Evolutionary conservation across 768 basidiomycete species (phyloP).

Genomic region (Hericium erinaceus): DNA sequence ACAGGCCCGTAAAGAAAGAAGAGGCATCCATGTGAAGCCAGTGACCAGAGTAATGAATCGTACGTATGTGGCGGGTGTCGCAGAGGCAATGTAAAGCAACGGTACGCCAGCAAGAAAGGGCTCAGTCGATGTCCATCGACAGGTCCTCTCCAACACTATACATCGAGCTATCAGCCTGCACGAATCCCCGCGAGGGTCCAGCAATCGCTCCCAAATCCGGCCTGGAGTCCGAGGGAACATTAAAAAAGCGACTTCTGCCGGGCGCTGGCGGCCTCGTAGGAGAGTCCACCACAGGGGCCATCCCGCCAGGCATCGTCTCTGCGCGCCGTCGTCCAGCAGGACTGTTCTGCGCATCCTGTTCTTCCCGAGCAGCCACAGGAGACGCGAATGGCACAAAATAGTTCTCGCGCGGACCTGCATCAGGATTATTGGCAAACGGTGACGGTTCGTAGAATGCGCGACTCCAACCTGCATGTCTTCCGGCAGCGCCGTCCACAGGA

Average conservation of each 20-base stretch:
- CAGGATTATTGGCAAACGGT: slow-evolving; percentile 5
- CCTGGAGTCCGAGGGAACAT: neutral
- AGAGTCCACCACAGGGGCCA: slow-evolving; percentile 13
- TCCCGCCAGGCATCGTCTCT: slow-evolving; percentile 16
- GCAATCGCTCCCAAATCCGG: slow-evolving; percentile 17
- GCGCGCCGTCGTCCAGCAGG: slow-evolving; percentile 11
- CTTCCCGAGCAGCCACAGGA: neutral
- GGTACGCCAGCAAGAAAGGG: neutral
- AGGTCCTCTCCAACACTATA: slow-evolving; percentile 11
- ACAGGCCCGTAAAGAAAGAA: neutral
- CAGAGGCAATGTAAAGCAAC: neutral
- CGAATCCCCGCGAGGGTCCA: slow-evolving; percentile 10
- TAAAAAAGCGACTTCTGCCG: slow-evolving; percentile 7
- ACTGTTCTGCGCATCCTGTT: neutral
- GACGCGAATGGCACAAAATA: neutral
- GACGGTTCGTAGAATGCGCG: slow-evolving; percentile 14
- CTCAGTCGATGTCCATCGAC: slow-evolving; percentile 14
- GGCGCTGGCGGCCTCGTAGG: neutral
- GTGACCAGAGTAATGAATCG: neutral
- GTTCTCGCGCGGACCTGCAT: too few relatives aligned
- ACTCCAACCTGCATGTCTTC: slow-evolving; percentile 11
- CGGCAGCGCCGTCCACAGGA: neutral
- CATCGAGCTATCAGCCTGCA: slow-evolving; percentile 7
- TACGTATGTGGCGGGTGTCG: neutral
- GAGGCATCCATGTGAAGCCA: neutral